These are phyloP conservation scores for Cornus kousa DNA, from an alignment of 148 eudicot species.

Conservation along the genomic window DNA sequence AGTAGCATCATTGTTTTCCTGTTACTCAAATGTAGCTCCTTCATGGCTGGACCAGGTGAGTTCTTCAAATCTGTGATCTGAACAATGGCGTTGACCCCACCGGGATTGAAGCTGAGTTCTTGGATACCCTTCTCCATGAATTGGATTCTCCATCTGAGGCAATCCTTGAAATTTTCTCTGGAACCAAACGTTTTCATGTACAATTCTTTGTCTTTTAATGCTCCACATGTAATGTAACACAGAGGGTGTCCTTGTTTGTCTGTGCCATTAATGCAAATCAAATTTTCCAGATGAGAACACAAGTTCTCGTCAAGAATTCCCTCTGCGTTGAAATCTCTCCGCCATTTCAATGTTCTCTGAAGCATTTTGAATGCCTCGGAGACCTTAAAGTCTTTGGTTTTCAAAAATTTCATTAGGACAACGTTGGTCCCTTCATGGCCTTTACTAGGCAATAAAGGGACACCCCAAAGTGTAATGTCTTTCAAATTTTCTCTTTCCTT, in stretches of 20 bases:
- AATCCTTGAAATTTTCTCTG: slow-evolving; percentile 34
- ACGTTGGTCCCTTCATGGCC: slow-evolving; percentile 50
- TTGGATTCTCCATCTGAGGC: slow-evolving; percentile 70
- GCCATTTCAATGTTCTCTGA: slow-evolving; percentile 57
- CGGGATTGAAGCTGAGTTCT: slow-evolving; percentile 42
- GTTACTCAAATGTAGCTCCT: slow-evolving; percentile 44
- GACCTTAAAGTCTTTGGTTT: slow-evolving; percentile 53
- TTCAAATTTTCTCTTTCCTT: slow-evolving; percentile 19
- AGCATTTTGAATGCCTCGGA: slow-evolving; percentile 59
- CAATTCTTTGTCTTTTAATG: slow-evolving; percentile 37
- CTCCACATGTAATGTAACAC: slow-evolving; percentile 49
- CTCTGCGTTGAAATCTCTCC: slow-evolving; percentile 41
- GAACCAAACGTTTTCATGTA: slow-evolving; percentile 36
- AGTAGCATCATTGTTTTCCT: slow-evolving; percentile 47
- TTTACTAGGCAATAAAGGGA: slow-evolving; percentile 72
- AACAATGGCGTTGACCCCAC: slow-evolving; percentile 50
- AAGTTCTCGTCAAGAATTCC: slow-evolving; percentile 33
- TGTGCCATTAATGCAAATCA: slow-evolving; percentile 34
- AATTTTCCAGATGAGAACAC: slow-evolving; percentile 27
- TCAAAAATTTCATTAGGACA: slow-evolving; percentile 57
- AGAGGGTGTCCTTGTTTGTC: slow-evolving; percentile 68
- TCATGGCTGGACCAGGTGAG: slow-evolving; percentile 41
- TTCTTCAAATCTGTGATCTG: slow-evolving; percentile 73
- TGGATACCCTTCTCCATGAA: slow-evolving; percentile 59
- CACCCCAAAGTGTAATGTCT: slow-evolving; percentile 71